These are phyloP conservation scores for Solanum tarijense DNA, from an alignment of 257 asterid genomes.

Conservation along the genomic window DNA sequence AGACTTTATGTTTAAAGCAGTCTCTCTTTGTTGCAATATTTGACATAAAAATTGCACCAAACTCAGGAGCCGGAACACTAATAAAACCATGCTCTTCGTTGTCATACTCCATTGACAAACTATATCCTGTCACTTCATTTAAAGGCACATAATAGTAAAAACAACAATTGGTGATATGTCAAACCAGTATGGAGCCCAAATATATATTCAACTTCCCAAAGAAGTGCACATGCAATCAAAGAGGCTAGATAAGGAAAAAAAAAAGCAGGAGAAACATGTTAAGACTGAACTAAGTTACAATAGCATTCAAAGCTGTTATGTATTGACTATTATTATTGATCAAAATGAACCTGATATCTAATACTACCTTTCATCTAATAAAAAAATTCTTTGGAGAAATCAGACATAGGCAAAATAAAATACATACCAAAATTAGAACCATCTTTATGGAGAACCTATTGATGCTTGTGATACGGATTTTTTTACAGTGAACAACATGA, in stretches of 20 bases:
- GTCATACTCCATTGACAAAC: constrained; percentile 33
- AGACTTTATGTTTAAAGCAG: constrained; percentile 38
- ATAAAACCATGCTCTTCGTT: constrained; percentile 26
- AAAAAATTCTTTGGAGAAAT: neutral
- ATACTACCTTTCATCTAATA: neutral
- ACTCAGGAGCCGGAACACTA: constrained; percentile 50
- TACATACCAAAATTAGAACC: neutral
- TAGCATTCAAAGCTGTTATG: neutral
- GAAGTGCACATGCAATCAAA: neutral
- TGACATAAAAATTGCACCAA: constrained; percentile 84
- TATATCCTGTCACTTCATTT: constrained; percentile 2
- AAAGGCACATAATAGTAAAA: constrained; percentile 1
- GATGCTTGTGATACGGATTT: neutral
- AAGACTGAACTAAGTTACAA: neutral
- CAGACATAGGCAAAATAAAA: neutral
- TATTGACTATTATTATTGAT: neutral
- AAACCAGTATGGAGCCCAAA: neutral
- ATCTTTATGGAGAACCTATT: neutral
- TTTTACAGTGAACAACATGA: neutral
- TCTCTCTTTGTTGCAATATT: constrained; percentile 40
- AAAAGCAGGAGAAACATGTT: neutral
- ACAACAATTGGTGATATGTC: neutral
- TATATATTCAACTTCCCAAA: neutral
- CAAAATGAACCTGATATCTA: neutral
- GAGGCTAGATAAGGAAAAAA: neutral